Percentiles rank a stretch among this genome's conserved stretches.
Conservation (phyloP, 768 basidiomycete genomes). For the Strobilomyces echinocephalus region DNA sequence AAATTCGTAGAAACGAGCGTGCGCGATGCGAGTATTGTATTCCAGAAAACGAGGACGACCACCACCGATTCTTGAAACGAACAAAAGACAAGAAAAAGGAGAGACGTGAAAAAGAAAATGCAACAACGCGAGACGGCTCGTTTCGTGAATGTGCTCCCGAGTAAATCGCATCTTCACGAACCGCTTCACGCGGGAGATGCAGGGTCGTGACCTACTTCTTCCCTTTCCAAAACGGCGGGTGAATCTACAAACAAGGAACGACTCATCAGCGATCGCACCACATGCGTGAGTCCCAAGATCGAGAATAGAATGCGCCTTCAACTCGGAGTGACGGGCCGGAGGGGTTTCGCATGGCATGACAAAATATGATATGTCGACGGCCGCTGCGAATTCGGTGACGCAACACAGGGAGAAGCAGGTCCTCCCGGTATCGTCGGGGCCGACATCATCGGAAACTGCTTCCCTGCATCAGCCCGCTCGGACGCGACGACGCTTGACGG, state of each 20-base stretch:
- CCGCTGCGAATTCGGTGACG: constrained; percentile 10
- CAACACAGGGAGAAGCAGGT: constrained; percentile 28
- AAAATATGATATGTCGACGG: too few species aligned
- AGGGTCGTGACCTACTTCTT: constrained; percentile 55
- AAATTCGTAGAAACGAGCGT: constrained; percentile 26
- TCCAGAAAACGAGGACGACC: constrained; percentile 18
- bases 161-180: too few species aligned
- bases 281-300: not conserved
- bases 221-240: constrained; percentile 72
- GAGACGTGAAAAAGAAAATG: constrained; percentile 4
- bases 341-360: constrained; percentile 26
- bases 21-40: constrained; percentile 25
- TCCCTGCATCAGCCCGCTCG: constrained; percentile 15
- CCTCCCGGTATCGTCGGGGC: constrained; percentile 38
- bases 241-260: constrained; percentile 41
- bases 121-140: constrained; percentile 19
- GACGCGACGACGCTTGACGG: too few species aligned
- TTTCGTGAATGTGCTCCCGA: too few species aligned
- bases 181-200: constrained; percentile 56
- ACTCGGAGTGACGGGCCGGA: constrained; percentile 66
- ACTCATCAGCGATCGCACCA: constrained; percentile 5
- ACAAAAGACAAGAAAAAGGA: not conserved
- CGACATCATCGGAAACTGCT: constrained; percentile 39
- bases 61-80: constrained; percentile 8
- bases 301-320: constrained; percentile 57